Percentiles rank a stretch among this genome's conserved stretches.
phyloP scores from a whole-genome alignment of 306 rosid genomes.

The Glycyrrhiza uralensis region DNA sequence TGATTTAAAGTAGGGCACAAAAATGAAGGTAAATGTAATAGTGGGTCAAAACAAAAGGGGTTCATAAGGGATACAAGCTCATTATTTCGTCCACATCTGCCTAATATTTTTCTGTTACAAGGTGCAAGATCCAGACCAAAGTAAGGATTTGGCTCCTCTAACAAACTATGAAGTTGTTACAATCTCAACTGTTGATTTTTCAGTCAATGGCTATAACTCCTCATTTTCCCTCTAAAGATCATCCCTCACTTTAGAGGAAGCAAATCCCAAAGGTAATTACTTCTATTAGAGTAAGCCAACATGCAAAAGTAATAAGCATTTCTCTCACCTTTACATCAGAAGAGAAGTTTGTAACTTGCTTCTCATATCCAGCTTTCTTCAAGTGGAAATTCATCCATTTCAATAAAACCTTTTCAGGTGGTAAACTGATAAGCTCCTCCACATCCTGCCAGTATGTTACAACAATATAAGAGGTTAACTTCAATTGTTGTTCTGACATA shows the following conservation, averaged over 20 bases:
- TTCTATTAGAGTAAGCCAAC: slow-evolving; percentile 11
- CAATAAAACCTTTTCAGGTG: slow-evolving; percentile 90
- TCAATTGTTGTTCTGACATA: neutral
- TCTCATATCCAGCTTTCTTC: slow-evolving; percentile 90
- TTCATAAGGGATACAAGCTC: neutral
- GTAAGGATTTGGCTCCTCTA: neutral
- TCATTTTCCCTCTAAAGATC: neutral
- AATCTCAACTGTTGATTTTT: neutral
- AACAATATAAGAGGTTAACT: neutral
- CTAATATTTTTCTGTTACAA: neutral
- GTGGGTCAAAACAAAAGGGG: neutral
- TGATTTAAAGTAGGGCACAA: neutral
- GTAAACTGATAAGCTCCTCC: slow-evolving; percentile 90
- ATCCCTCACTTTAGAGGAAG: neutral
- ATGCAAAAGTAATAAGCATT: slow-evolving; percentile 2
- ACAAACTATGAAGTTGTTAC: neutral
- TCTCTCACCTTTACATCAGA: slow-evolving; percentile 85
- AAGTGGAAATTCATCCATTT: slow-evolving; percentile 99
- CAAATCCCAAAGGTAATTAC: neutral
- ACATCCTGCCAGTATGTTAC: slow-evolving; percentile 65
- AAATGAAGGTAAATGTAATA: neutral
- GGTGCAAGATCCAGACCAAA: neutral
- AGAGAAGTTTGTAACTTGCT: slow-evolving; percentile 94
- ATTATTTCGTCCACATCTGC: neutral
- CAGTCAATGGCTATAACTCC: neutral